Evolutionary conservation across 257 asterid species (phyloP), one percentile per base, ranked within the genome.

Genomic region (Salvia hispanica): DNA sequence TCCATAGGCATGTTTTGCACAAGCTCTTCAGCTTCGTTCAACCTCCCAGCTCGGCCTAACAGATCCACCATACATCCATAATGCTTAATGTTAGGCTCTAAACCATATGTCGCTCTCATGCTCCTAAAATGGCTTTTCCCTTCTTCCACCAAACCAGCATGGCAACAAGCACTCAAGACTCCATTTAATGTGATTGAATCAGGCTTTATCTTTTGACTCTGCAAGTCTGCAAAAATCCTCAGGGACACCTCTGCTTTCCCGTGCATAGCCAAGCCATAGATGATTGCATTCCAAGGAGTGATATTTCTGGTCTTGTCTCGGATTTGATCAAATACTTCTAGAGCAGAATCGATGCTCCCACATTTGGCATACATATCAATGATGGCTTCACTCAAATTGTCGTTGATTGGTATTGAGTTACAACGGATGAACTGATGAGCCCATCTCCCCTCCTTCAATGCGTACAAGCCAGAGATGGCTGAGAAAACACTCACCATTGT

Each of bases 291-390:
- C 99, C 97, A 93, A 53, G 97, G 97, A 0, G 97, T 88, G 59
- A 90, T 80, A 8, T 78, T 83, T 2, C 14, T 62, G 33, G 87
- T 71, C 71, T 72, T 75, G 50, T 88, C 84, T 53, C 73, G 82
- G 47, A 80, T 76, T 74, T 79, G 87, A 67, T 77, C 14, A 62
- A 90, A 93, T 10, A 78, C 70, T 70, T 86, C 86, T 36, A 85
- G 75, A 66, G 99, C 97, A 0, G 62, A 70, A 65, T 72, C 61
- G 58, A 90, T 80, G 64, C 79, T 82, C 64, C 95, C 97, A 62
- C 99, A 93, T 80, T 93, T 90, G 46, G 99, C 95, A 72, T 93
- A 90, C 99, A 93, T 90, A 64, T 93, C 95, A n/a, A 90, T 84
- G 34, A 90, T 69, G 37, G 96, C 92, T 47, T 97, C 96, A 74